Percentiles rank a stretch among this genome's conserved stretches.
Conservation (phyloP, 192 early-diverging fungal species). For the Dispira simplex region DNA sequence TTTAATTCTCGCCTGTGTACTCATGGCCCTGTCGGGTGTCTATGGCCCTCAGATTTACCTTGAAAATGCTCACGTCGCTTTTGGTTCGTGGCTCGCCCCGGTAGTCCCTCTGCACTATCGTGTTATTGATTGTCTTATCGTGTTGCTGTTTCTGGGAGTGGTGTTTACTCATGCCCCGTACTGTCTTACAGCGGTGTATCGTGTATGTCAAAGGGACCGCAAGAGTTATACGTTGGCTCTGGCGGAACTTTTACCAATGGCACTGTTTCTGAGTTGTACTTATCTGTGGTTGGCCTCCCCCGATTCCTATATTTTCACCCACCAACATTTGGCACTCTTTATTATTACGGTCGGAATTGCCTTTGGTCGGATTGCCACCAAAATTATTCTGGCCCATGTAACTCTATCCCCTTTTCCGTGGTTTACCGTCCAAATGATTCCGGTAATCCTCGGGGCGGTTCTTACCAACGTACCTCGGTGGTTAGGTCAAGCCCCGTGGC, state of each 20-base stretch:
- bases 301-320: constrained; percentile 44
- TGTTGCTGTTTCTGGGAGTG: constrained; percentile 17
- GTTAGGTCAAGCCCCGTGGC: constrained; percentile 37
- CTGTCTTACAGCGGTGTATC: constrained; percentile 25
- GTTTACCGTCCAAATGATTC: constrained; percentile 64
- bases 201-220: constrained; percentile 34
- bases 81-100: background rate
- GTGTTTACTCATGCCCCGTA: constrained; percentile 21
- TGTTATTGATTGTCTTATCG: constrained; percentile 19
- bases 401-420: constrained; percentile 69
- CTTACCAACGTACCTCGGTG: constrained; percentile 43
- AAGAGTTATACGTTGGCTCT: constrained; percentile 42
- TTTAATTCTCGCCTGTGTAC: constrained; percentile 48
- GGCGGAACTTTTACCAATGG: constrained; percentile 45
- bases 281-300: constrained; percentile 55
- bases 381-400: constrained; percentile 82
- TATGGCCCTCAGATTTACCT: constrained; percentile 34
- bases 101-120: constrained; percentile 25
- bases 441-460: constrained; percentile 53
- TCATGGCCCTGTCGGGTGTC: constrained; percentile 52
- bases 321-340: constrained; percentile 60
- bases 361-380: constrained; percentile 75
- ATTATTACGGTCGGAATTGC: constrained; percentile 60
- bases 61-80: constrained; percentile 17
- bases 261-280: constrained; percentile 38